Evolutionary conservation across 352 stramenopile genomes (phyloP), one percentile per base, ranked within the genome.

Genomic region (Thalassiosira mediterranea): DNA sequence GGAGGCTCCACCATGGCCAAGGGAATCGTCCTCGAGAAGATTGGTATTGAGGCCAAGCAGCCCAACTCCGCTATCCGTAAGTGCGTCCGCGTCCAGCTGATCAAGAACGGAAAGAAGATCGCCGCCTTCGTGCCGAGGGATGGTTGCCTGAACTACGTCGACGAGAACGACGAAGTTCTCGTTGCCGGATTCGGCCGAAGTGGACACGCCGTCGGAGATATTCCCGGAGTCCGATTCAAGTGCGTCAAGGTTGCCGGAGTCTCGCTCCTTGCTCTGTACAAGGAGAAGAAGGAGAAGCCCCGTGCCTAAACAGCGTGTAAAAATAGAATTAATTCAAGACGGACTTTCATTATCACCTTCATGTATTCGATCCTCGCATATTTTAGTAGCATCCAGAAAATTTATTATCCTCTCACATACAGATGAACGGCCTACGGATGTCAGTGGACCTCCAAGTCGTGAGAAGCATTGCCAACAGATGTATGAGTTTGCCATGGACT

Each of bases 91-190:
- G 97, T 99, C 69, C 97, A 99, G 92, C 91, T 99, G 38, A 99
- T 99, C 92, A 99, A 99, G 96, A 99, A 99, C 90, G 98, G 97
- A 81, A 99, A 99, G 96, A 99, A 99, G 94, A 99, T 99, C 88
- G 97, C 97, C 23, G 97, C 97, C 71, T 99, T 99, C 93, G 97
- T 99, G 73, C 97, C 97, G 60, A 94, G 97, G 52, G 97, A 99
- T 96, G 97, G 97, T 93, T 99, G 97, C 92, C 90, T 99, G 79
- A 99, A 99, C 95, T 99, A 98, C 89, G 95, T 99, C 68, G 97
- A 99, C 87, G 97, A 99, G 90, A 99, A 99, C 91, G 97, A 99
- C 90, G 97, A 99, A 93, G 97, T 99, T 42, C 90, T 99, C 59
- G 99, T 99, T 78, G 96, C 97, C 74, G 97, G 97, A 78, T 99